Conservation (phyloP, 331 rosid species). For the Rhamnella rubrinervis region DNA sequence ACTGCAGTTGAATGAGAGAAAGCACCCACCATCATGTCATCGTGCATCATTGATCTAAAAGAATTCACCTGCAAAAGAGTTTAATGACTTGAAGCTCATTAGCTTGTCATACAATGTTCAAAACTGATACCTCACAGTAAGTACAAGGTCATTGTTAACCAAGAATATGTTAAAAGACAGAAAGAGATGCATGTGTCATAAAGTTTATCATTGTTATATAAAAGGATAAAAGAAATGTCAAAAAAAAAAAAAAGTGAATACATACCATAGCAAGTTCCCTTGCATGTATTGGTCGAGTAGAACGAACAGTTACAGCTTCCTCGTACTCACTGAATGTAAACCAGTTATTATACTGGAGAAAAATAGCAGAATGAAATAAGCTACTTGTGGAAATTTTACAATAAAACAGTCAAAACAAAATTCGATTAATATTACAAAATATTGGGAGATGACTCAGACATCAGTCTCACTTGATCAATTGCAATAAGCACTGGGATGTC, state of each 20-base stretch:
- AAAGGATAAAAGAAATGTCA: slow-evolving; percentile 9
- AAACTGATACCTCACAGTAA: background rate
- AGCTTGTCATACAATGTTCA: background rate
- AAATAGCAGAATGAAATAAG: slow-evolving; percentile 19
- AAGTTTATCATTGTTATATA: background rate
- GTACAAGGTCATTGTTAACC: background rate
- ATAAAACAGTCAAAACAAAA: background rate
- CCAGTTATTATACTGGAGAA: slow-evolving; percentile 86
- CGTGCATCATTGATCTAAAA: slow-evolving; percentile 82
- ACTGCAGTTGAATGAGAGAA: slow-evolving; percentile 96
- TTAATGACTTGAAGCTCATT: slow-evolving; percentile 10
- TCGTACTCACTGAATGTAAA: slow-evolving; percentile 92
- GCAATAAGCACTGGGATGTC: slow-evolving; percentile 88
- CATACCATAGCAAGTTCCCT: slow-evolving; percentile 83
- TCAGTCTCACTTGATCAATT: slow-evolving; percentile 78
- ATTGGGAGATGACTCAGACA: slow-evolving; percentile 7
- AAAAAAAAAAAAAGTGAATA: background rate
- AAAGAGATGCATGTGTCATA: background rate
- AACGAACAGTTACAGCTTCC: slow-evolving; percentile 78
- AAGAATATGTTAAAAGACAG: background rate
- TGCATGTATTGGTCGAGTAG: slow-evolving; percentile 83
- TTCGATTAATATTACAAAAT: slow-evolving; percentile 16
- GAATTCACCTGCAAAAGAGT: slow-evolving; percentile 78
- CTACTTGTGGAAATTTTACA: background rate
- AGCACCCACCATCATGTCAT: slow-evolving; percentile 97